A percentile compares a stretch with the other conserved stretches of the same genome.
Conservation (phyloP, 2,329 filamentous ascomycete species). For the Zymoseptoria brevis region DNA sequence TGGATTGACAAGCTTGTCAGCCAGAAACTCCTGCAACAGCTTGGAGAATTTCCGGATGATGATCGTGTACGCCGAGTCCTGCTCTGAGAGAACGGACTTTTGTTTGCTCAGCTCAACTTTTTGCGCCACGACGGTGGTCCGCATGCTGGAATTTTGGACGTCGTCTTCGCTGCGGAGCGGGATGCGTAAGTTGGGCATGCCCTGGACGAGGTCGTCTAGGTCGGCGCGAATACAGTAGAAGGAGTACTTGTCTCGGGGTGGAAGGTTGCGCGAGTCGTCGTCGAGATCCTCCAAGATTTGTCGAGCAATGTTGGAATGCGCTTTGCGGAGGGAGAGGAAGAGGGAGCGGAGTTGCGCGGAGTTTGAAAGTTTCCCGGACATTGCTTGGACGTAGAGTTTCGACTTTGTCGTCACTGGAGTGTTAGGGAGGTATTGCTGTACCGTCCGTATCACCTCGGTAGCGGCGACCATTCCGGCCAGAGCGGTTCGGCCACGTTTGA, state of each 20-base stretch:
- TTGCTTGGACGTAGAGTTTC: constrained; percentile 53
- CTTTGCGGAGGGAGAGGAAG: constrained; percentile 52
- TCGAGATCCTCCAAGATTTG: constrained; percentile 30
- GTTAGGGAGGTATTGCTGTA: constrained; percentile 34
- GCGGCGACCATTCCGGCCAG: constrained; percentile 35
- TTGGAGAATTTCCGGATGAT: constrained; percentile 53
- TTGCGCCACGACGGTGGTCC: constrained; percentile 73
- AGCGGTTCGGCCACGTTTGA: constrained; percentile 33
- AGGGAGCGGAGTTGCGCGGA: constrained; percentile 47
- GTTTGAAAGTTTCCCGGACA: constrained; percentile 48
- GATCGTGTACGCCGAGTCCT: constrained; percentile 62
- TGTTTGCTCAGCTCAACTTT: constrained; percentile 73
- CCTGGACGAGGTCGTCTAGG: constrained; percentile 19
- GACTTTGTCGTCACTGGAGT: constrained; percentile 33
- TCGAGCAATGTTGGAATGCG: constrained; percentile 48
- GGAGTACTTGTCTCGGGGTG: background rate
- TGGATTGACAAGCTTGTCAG: constrained; percentile 40
- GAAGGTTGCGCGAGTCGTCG: background rate
- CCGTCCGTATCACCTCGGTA: constrained; percentile 26
- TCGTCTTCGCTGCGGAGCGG: constrained; percentile 67
- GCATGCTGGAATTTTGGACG: constrained; percentile 58
- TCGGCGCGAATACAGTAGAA: constrained; percentile 8
- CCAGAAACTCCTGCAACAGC: constrained; percentile 43
- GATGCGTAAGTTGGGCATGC: constrained; percentile 8
- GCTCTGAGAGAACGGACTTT: constrained; percentile 59